Evolutionary conservation across 306 rosid species (phyloP).

Genomic region (Quercus aquifolioides): DNA sequence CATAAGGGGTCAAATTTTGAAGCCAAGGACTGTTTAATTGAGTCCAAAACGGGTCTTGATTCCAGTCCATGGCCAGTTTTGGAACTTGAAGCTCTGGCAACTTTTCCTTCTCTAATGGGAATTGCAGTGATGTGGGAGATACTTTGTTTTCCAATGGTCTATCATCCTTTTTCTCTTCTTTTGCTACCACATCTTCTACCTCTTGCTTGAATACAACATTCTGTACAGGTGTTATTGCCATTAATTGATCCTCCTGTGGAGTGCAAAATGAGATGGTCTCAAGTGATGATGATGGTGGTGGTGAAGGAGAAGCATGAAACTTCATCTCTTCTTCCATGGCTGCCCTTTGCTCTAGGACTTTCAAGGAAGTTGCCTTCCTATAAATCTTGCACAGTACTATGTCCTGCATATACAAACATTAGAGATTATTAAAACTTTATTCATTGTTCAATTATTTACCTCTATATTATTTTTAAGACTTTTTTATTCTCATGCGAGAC

Average conservation of each 20-base stretch:
- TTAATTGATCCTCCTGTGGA: constrained; percentile 27
- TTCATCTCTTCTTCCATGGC: constrained; percentile 68
- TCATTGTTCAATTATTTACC: too few relatives aligned
- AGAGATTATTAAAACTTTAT: not conserved
- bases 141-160: constrained; percentile 22
- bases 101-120: constrained; percentile 37
- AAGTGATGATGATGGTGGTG: constrained; percentile 53
- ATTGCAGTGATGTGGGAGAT: constrained; percentile 31
- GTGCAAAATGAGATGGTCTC: constrained; percentile 49
- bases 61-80: constrained; percentile 52
- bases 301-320: constrained; percentile 40
- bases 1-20: constrained; percentile 53
- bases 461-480: too few relatives aligned
- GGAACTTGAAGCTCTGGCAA: constrained; percentile 73
- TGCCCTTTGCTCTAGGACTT: constrained; percentile 88
- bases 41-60: constrained; percentile 70
- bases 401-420: constrained; percentile 44
- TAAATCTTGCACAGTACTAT: constrained; percentile 89
- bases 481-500: too few relatives aligned
- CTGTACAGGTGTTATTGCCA: constrained; percentile 12
- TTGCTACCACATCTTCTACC: constrained; percentile 10
- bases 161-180: not conserved
- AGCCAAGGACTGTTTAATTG: constrained; percentile 84
- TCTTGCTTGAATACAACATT: constrained; percentile 42
- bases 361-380: constrained; percentile 93